Conservation (phyloP, 208 protist genomes). For the Leishmania lainsoni region DNA sequence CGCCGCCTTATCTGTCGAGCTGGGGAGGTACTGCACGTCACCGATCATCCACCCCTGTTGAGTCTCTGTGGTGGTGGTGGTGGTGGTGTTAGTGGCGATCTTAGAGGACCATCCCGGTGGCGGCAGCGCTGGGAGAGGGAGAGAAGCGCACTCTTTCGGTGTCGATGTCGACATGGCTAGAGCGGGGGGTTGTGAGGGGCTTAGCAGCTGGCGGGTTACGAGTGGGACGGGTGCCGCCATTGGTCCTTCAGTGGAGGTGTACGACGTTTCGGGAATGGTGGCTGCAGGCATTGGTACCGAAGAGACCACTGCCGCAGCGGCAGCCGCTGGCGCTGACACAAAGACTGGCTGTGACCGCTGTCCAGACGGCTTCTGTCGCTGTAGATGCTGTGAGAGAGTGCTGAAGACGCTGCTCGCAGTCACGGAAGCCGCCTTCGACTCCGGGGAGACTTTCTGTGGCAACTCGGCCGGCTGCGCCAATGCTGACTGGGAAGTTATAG, state of each 20-base stretch:
- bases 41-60: conserved; percentile 12
- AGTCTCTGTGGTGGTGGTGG: not conserved
- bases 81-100: not conserved
- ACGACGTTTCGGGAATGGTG: not conserved
- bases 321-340: not conserved
- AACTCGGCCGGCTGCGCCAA: conserved; percentile 3
- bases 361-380: not conserved
- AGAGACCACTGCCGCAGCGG: not conserved
- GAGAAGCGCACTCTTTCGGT: not conserved
- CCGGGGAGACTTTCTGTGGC: conserved; percentile 22
- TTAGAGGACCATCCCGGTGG: conserved; percentile 20
- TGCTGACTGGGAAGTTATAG: not conserved
- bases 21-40: not conserved
- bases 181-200: not conserved
- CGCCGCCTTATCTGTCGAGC: not conserved
- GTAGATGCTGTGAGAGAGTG: conserved; percentile 82
- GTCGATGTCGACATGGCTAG: not conserved
- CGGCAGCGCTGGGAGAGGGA: conserved; percentile 23
- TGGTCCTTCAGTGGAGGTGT: not conserved
- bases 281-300: not conserved
- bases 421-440: conserved; percentile 29
- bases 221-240: not conserved
- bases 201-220: not conserved
- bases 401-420: conserved; percentile 73
- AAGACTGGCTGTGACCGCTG: not conserved